Evolutionary conservation across 331 rosid genomes (phyloP), one percentile per base, ranked within the genome.

Genomic region (Acacia pycnantha): DNA sequence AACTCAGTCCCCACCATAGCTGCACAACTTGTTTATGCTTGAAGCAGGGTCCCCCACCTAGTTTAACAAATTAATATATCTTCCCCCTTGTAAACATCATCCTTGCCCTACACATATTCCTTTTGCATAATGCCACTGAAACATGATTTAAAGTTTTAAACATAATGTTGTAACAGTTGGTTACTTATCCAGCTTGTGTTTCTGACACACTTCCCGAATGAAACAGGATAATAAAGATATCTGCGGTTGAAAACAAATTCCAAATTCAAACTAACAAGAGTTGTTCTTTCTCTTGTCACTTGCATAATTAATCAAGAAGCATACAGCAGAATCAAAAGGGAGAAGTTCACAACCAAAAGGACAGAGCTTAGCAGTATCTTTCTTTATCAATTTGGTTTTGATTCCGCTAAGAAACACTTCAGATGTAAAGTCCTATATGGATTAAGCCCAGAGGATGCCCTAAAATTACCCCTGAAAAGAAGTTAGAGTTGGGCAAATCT

Each of bases 61-160:
- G 56, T 77, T 83, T 81, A 79, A 81, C 76, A 65, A 77, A 73
- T 73, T 73, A 48, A 73, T 54, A 35, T 48, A 27, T 47, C 40
- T 48, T 29, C 5, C 15, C 41, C 43, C 43, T 44, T 73, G 76
- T 48, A 48, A 73, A 27, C 61, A 73, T 73, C 62, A 73, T 48
- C 77, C 59, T 27, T 48, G 41, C 62, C 77, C 62, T 73, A 73
- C 77, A 48, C 61, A 48, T 26, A 48, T 73, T 48, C 58, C 61
- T 48, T 73, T 44, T 73, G 77, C 62, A 27, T 48, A 48, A 73
- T 73, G 62, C 77, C 77, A 47, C 14, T 48, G 61, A 48, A 47
- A 73, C 44, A 73, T 48, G 44, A 73, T 73, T 73, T 12, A 27
- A 73, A 73, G 44, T 48, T 73, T 73, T 12, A 27, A 73, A 73